A percentile compares a stretch with the other conserved stretches of the same genome.
phyloP scores from a whole-genome alignment of 2,329 filamentous ascomycete species.

The Immersiporthe knoxdaviesiana region DNA sequence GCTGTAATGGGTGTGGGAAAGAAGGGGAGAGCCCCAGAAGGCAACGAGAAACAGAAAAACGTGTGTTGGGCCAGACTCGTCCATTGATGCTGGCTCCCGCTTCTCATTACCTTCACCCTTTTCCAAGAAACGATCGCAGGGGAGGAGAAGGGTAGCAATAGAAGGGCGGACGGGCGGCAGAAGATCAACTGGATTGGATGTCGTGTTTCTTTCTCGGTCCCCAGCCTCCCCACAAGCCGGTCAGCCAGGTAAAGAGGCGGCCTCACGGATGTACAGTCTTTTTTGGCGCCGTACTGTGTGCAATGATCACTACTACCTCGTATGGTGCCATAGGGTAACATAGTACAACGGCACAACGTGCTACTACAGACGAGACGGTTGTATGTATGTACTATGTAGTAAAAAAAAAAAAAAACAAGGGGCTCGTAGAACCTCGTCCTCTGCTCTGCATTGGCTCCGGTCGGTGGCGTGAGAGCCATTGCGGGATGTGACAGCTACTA shows the following conservation, averaged over 20 bases:
- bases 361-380: not conserved
- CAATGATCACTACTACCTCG: not conserved
- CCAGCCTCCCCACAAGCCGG: not conserved
- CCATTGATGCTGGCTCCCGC: not conserved
- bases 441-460: not conserved
- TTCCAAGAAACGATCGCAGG: not conserved
- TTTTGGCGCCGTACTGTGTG: not conserved
- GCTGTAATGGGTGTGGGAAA: too few relatives aligned
- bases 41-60: not conserved
- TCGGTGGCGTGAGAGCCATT: not conserved
- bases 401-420: too few relatives aligned
- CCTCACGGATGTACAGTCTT: not conserved
- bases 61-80: not conserved
- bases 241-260: not conserved
- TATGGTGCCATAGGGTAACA: not conserved
- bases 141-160: too few relatives aligned
- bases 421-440: not conserved
- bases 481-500: too few relatives aligned
- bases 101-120: not conserved
- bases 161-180: too few relatives aligned
- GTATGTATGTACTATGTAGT: not conserved
- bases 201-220: not conserved
- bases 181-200: not conserved
- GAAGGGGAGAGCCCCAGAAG: too few relatives aligned
- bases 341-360: too few relatives aligned